Evolutionary conservation across 768 basidiomycete genomes (phyloP).

Genomic region (Lactarius akahatsu): DNA sequence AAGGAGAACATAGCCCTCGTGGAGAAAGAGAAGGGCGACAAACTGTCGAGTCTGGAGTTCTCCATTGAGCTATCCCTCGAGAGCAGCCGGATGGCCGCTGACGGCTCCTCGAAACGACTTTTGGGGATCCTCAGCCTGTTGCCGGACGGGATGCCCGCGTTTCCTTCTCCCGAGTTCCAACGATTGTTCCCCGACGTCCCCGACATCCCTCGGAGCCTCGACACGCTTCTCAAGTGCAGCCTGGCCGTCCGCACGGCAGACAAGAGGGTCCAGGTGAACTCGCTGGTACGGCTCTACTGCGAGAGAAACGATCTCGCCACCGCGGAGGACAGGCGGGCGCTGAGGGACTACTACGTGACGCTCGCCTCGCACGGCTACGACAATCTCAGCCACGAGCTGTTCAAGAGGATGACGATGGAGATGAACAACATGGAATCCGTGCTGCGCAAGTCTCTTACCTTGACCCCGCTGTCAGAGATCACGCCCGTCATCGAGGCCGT

Average conservation of each 20-base stretch:
- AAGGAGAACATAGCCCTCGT: conserved; percentile 19
- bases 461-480: conserved; percentile 9
- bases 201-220: conserved; percentile 9
- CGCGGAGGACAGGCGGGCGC: not conserved
- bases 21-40: conserved; percentile 20
- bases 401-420: conserved; percentile 19
- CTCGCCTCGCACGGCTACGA: conserved; percentile 19
- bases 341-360: conserved; percentile 20
- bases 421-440: conserved; percentile 22
- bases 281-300: conserved; percentile 21
- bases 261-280: conserved; percentile 25
- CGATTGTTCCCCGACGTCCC: conserved; percentile 13
- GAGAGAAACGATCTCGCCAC: conserved; percentile 3
- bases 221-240: conserved; percentile 21
- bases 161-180: conserved; percentile 3
- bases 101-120: conserved; percentile 13
- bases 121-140: conserved; percentile 21
- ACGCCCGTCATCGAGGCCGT: conserved; percentile 18
- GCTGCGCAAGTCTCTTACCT: conserved; percentile 11
- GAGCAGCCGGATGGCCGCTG: conserved; percentile 14
- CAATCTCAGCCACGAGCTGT: conserved; percentile 4
- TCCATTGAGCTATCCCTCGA: conserved; percentile 25
- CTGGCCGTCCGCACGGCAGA: conserved; percentile 12
- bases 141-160: conserved; percentile 14
- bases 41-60: conserved; percentile 14